Evolutionary conservation across 1,284 basidiomycete species (phyloP).

Genomic region (Cystobasidium pallidum): DNA sequence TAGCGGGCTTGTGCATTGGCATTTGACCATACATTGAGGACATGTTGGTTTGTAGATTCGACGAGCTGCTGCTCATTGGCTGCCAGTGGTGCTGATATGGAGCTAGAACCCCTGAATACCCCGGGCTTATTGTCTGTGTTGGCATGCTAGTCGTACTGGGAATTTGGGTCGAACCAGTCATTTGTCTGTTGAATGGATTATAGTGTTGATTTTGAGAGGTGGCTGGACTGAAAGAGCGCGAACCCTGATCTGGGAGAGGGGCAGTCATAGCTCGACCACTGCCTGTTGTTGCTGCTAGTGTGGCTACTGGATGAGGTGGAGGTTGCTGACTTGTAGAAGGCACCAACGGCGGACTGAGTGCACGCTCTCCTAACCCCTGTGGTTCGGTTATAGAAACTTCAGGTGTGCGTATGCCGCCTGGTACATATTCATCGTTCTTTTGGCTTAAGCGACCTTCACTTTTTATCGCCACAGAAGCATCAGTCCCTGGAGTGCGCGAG

Average conservation of each 20-base stretch:
- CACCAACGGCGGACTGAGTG: background rate
- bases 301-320: background rate
- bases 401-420: slow-evolving; percentile 14
- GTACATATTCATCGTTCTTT: background rate
- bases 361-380: background rate
- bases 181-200: slow-evolving; percentile 35
- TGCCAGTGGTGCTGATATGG: background rate
- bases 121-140: background rate
- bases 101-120: background rate
- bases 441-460: background rate
- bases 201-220: background rate
- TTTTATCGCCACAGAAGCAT: slow-evolving; percentile 5
- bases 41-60: slow-evolving; percentile 5
- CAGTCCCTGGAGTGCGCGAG: background rate
- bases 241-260: slow-evolving; percentile 16
- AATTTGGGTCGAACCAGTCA: slow-evolving; percentile 39
- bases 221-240: slow-evolving; percentile 1
- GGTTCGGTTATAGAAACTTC: slow-evolving; percentile 18
- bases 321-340: background rate
- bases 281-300: background rate
- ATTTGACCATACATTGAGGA: background rate
- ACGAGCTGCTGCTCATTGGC: background rate
- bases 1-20: background rate
- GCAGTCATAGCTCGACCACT: slow-evolving; percentile 34
- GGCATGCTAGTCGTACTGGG: slow-evolving; percentile 9